Base-by-base conservation (phyloP, 768 basidiomycete genomes). In the Hypholoma fasciculare region DNA sequence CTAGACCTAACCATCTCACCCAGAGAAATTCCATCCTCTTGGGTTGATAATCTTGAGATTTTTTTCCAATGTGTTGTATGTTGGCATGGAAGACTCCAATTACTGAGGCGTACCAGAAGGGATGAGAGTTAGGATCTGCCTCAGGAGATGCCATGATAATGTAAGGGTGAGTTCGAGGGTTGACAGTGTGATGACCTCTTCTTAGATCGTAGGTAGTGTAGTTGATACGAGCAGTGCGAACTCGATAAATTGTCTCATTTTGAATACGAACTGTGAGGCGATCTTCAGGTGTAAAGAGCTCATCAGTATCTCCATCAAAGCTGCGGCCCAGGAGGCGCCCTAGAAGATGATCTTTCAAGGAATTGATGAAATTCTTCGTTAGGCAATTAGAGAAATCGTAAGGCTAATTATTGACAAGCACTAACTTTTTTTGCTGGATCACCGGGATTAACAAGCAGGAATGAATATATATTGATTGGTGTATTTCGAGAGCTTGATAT, bases 21-120 rank as follows among this genome's bases (percentile, higher is more conserved):
- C 75, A 81, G 1, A 82, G 59, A n/a, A 82, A 72, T 2, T 77
- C 69, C 63, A 82, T 72, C 0, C 56, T 56, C 7, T 63, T 49
- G 2, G 66, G 53, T 0, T n/a, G 7, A 0, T 13, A 23, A 7
- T 52, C 30, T 30, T 36, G n/a, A n/a, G 58, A 57, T 12, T 58
- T 52, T 2, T 59, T 40, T 2, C 62, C 61, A 27, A 48, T 52
- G 36, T 68, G 61, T 19, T 59, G 56, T 1, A 69, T 61, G 17
- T 60, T 54, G 3, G 67, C 60, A 49, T 69, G 67, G 47, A 56
- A 69, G 20, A 69, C 52, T 0, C 63, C 59, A 37, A 70, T 56
- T 3, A 70, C 61, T 7, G 52, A 37, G 6, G 63, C 63, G 62
- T 70, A 69, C 69, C 66, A 70, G 50, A 65, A 68, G 14, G 66